A percentile compares a stretch with the other conserved stretches of the same genome.
Evolutionary conservation across 345 rosid genomes (phyloP).

Genomic region (Abelmoschus esculentus): DNA sequence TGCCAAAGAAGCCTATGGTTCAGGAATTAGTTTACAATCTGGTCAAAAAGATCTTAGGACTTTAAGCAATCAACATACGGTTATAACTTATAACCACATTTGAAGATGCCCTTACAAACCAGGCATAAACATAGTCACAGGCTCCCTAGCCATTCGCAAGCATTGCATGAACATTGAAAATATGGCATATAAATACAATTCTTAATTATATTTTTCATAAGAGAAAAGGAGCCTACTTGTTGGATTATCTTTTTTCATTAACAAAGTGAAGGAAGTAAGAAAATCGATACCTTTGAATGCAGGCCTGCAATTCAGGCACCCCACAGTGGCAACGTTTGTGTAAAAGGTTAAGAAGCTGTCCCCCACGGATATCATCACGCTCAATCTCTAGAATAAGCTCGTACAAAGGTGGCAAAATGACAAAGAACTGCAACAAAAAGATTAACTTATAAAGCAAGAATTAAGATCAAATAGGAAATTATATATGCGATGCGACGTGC

Average conservation of each 20-base stretch:
- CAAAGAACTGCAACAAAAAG: conserved; percentile 52
- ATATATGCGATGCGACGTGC: background rate
- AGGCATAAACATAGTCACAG: background rate
- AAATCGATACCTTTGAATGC: conserved; percentile 71
- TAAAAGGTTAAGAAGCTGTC: conserved; percentile 78
- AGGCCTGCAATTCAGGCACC: conserved; percentile 88
- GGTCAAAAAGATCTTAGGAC: background rate
- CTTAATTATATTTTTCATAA: background rate
- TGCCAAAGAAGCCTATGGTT: conserved; percentile 89
- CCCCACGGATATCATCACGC: conserved; percentile 85
- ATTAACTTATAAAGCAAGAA: background rate
- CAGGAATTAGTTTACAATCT: conserved; percentile 7
- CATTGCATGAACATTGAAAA: background rate
- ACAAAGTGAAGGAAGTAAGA: background rate
- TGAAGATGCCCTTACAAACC: background rate
- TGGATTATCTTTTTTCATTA: background rate
- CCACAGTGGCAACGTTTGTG: conserved; percentile 92
- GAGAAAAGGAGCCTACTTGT: background rate
- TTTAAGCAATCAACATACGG: background rate
- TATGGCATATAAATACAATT: background rate
- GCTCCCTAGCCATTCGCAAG: background rate
- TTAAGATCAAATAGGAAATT: background rate
- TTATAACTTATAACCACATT: background rate
- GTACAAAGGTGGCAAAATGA: conserved; percentile 75
- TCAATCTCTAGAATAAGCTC: conserved; percentile 89